These are phyloP conservation scores for Alternaria rosae DNA, from an alignment of 2,329 filamentous ascomycete genomes.

Conservation along the genomic window DNA sequence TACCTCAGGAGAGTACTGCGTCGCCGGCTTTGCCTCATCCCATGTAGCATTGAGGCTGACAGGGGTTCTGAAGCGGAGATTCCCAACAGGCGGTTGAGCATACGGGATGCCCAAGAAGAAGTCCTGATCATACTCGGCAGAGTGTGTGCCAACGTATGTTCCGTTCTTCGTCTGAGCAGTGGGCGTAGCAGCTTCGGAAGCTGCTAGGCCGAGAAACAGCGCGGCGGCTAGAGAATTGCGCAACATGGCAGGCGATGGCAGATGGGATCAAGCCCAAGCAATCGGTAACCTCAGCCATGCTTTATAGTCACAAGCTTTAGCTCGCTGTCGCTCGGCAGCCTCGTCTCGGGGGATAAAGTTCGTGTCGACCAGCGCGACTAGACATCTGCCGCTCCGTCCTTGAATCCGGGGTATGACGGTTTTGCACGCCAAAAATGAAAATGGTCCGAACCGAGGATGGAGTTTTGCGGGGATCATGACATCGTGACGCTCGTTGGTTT, in stretches of 20 bases:
- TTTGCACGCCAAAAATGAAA: not conserved
- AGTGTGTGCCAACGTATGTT: constrained; percentile 51
- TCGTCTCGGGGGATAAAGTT: not conserved
- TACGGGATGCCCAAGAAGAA: constrained; percentile 61
- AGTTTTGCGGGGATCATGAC: constrained; percentile 13
- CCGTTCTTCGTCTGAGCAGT: constrained; percentile 54
- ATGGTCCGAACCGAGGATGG: constrained; percentile 6
- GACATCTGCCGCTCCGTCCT: constrained; percentile 9
- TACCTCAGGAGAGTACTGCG: constrained; percentile 36
- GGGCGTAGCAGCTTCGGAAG: constrained; percentile 29
- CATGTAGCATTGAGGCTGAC: constrained; percentile 55
- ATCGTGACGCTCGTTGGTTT: constrained; percentile 5
- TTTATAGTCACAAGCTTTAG: constrained; percentile 8
- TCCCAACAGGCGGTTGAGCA: constrained; percentile 43
- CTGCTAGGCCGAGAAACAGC: constrained; percentile 22
- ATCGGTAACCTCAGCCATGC: constrained; percentile 5
- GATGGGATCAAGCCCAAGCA: not conserved
- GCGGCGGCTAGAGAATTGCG: constrained; percentile 16
- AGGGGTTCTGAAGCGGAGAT: constrained; percentile 61
- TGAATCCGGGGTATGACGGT: constrained; percentile 12
- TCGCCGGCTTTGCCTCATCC: constrained; percentile 48
- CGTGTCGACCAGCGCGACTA: not conserved
- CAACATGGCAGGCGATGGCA: constrained; percentile 21
- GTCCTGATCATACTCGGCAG: constrained; percentile 53
- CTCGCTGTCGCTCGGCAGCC: not conserved